Evolutionary conservation across 768 basidiomycete species (phyloP).

Genomic region (Termitomyces sp.): DNA sequence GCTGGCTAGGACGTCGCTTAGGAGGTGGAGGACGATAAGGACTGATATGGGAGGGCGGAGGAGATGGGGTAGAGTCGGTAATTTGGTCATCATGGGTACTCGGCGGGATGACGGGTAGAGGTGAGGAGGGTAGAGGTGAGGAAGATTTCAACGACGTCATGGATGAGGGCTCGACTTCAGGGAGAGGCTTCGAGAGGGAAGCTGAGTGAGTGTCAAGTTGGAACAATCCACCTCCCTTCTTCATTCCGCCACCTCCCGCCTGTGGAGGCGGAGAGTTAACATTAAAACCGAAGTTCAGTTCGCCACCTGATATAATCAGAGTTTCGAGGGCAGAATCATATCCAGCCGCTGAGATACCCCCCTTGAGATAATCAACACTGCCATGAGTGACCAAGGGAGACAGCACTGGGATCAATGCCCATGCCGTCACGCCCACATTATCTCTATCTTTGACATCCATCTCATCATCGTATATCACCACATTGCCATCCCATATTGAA

Average conservation of each 20-base stretch:
- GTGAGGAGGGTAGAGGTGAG: conserved; percentile 48
- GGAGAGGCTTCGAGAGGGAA: conserved; percentile 45
- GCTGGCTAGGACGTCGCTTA: conserved; percentile 57
- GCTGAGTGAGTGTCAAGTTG: conserved; percentile 65
- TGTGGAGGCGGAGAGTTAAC: conserved; percentile 20
- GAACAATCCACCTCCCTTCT: conserved; percentile 53
- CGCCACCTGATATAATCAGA: conserved; percentile 45
- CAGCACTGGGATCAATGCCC: conserved; percentile 68
- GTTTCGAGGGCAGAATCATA: conserved; percentile 54
- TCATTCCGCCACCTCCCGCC: conserved; percentile 20
- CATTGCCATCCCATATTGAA: conserved; percentile 65
- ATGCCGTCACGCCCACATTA: conserved; percentile 55
- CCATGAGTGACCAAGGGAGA: conserved; percentile 54
- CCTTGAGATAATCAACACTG: conserved; percentile 64
- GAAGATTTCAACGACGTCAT: conserved; percentile 31
- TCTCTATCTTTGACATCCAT: conserved; percentile 67
- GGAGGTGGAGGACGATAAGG: conserved; percentile 52
- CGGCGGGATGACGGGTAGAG: conserved; percentile 33
- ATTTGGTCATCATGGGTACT: conserved; percentile 19
- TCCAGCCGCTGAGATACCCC: conserved; percentile 64
- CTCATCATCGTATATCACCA: conserved; percentile 76
- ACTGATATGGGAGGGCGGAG: conserved; percentile 60
- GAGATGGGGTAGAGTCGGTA: conserved; percentile 53
- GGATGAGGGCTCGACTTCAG: conserved; percentile 55
- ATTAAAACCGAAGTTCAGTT: conserved; percentile 21